phyloP scores from a whole-genome alignment of 2,329 filamentous ascomycete genomes.

The Paracorniculantispora psalliotae region DNA sequence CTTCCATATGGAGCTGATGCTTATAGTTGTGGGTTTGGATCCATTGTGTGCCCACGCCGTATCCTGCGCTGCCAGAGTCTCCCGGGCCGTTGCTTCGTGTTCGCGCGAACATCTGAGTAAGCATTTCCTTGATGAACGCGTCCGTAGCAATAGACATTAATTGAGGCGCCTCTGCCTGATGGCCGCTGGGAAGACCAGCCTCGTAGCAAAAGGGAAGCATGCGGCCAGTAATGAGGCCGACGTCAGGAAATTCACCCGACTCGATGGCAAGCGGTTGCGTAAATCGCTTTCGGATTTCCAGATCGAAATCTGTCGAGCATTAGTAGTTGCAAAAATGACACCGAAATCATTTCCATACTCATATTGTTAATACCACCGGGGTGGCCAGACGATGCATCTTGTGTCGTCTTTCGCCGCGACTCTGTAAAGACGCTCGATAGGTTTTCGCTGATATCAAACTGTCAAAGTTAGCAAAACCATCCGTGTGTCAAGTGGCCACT shows the following conservation, averaged over 20 bases:
- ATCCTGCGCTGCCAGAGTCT: constrained; percentile 55
- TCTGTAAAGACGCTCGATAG: constrained; percentile 50
- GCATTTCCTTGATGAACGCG: constrained; percentile 61
- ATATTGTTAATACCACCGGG: constrained; percentile 70
- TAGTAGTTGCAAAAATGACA: constrained; percentile 13
- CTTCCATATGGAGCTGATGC: constrained; percentile 69
- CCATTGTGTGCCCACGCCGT: constrained; percentile 62
- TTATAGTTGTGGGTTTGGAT: constrained; percentile 78
- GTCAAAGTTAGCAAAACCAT: not conserved
- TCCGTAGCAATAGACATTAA: constrained; percentile 63
- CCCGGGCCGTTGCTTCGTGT: constrained; percentile 62
- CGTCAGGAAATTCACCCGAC: constrained; percentile 65
- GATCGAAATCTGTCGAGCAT: constrained; percentile 51
- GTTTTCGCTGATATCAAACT: constrained; percentile 53
- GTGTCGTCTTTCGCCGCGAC: constrained; percentile 40
- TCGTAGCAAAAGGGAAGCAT: constrained; percentile 68
- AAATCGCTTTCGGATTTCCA: constrained; percentile 63
- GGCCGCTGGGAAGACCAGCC: constrained; percentile 55
- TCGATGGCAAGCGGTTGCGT: constrained; percentile 60
- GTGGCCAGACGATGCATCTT: constrained; percentile 63
- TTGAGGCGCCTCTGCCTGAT: constrained; percentile 54
- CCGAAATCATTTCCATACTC: constrained; percentile 49
- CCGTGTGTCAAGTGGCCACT: not conserved
- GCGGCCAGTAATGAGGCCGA: constrained; percentile 55
- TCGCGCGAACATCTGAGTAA: constrained; percentile 58